Evolutionary conservation across 1,284 basidiomycete genomes (phyloP), one percentile per base, ranked within the genome.

Genomic region (Austroboletus niveus): DNA sequence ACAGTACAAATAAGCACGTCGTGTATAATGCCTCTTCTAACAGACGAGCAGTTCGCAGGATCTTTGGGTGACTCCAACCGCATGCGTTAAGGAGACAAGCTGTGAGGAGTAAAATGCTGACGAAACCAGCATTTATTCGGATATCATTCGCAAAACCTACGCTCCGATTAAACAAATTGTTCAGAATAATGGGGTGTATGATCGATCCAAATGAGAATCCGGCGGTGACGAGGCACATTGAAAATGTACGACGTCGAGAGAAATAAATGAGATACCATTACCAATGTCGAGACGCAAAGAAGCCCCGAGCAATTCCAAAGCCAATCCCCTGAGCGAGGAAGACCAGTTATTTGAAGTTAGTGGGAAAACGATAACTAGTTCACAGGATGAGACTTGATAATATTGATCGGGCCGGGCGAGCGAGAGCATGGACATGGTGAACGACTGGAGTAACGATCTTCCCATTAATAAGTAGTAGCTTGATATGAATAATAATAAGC

Each of bases 171-270:
- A 77, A 63, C 22, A 71, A 50, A 45, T 74, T 69, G 51, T 76
- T 76, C 35, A 77, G 55, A 68, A 76, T 74, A 50, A 76, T 68
- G 2, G 73, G 59, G 17, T 65, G 64, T 5, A 68, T 45, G 10
- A 66, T 56, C 5, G 69, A 48, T 34, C 73, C 72, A 10, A 72
- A 47, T 1, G 72, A 63, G 4, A 70, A 63, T 11, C 72, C 73
- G 15, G 58, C 53, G 4, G 67, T 53, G 15, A 62, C 61, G 27
- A 74, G 57, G 14, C 64, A 62, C 66, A 71, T 65, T 6, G 64
- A 70, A 12, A 73, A 59, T 5, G 69, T 65, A 11, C 71, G 63
- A 11, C 61, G 66, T 35, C 34, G 47, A 17, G 31, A 34, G 51
- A 74, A 74, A 48, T 74, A 65, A 12, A 17, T 74, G 72, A 8